Conservation (phyloP, 1,284 basidiomycete genomes). For the Moesziomyces sp. region DNA sequence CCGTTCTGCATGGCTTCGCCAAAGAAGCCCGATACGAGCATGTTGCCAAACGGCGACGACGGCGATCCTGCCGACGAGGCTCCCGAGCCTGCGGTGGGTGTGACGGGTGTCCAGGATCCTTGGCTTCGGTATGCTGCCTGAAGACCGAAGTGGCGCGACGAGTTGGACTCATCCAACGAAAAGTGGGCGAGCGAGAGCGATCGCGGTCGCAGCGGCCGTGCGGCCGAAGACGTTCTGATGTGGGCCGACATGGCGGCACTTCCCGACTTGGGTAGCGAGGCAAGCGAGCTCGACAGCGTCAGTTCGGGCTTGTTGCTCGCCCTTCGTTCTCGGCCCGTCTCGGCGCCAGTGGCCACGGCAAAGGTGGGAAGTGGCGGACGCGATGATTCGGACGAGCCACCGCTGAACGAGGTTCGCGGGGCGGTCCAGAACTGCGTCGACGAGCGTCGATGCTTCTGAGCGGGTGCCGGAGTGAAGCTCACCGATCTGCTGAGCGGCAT, state of each 20-base stretch:
- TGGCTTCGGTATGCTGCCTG: conserved; percentile 21
- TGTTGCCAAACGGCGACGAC: conserved; percentile 36
- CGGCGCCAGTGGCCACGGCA: conserved; percentile 6
- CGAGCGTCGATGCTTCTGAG: conserved; percentile 34
- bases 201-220: conserved; percentile 28
- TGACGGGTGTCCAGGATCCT: conserved; percentile 28
- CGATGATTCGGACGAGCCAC: neutral
- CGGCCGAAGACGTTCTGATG: conserved; percentile 24
- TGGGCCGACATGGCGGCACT: conserved; percentile 13
- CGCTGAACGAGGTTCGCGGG: conserved; percentile 26
- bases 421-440: conserved; percentile 46
- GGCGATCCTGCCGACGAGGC: conserved; percentile 37
- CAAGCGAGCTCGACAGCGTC: conserved; percentile 17
- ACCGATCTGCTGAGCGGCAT: conserved; percentile 31
- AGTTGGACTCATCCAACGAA: conserved; percentile 16
- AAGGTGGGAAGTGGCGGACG: conserved; percentile 30
- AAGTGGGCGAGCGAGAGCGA: conserved; percentile 41
- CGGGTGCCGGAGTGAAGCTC: conserved; percentile 29
- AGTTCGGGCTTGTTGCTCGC: conserved; percentile 22
- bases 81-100: conserved; percentile 24
- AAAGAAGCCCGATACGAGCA: conserved; percentile 44
- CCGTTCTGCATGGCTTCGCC: conserved; percentile 40
- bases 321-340: conserved; percentile 9
- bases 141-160: conserved; percentile 13
- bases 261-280: conserved; percentile 14